Conservation (phyloP, 176 grass and related monocot species). For the maize (Zea mays) region Zm-B73-REFERENCE-NAM-5.0 NC_050100.1:198019501-198020000, state of each 20-base stretch:
- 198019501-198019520: conserved; percentile 70
- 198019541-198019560: conserved; percentile 24
- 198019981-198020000: conserved; percentile 61
- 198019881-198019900: conserved; percentile 59
- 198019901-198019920: conserved; percentile 63
- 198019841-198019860: conserved; percentile 69
- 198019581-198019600: conserved; percentile 38
- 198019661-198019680: conserved; percentile 39
- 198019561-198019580: neutral
- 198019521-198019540: conserved; percentile 38
- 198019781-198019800: conserved; percentile 26
- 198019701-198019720: conserved; percentile 49
- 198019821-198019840: conserved; percentile 3
- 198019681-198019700: conserved; percentile 63
- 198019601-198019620: conserved; percentile 12
- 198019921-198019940: conserved; percentile 80
- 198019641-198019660: neutral
- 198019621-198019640: neutral
- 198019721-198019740: neutral
- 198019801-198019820: conserved; percentile 21
- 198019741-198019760: conserved; percentile 52
- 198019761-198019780: conserved; percentile 41
- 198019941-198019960: conserved; percentile 42
- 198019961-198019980: conserved; percentile 34
- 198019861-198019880: conserved; percentile 74